Conservation (phyloP, 352 stramenopile species). For the Globisporangium yorkense region DNA sequence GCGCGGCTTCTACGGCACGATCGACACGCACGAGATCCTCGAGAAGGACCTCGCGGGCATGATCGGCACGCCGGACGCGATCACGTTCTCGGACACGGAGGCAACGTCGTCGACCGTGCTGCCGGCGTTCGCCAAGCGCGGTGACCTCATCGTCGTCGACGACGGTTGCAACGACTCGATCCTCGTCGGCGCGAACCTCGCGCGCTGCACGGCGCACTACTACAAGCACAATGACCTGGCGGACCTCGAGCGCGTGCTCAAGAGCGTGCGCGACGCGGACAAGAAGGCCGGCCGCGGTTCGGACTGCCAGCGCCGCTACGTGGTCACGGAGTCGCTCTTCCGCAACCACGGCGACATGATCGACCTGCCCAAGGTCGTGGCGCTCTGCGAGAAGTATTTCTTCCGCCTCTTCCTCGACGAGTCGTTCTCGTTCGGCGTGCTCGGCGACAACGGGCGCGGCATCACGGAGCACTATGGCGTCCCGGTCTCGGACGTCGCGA, state of each 20-base stretch:
- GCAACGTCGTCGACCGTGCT: slow-evolving; percentile 92
- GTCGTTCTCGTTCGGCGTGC: slow-evolving; percentile 91
- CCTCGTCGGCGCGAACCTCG: slow-evolving; percentile 89
- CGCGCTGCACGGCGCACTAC: slow-evolving; percentile 90
- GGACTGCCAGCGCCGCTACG: slow-evolving; percentile 92
- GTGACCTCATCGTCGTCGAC: slow-evolving; percentile 96
- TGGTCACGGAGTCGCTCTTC: slow-evolving; percentile 98
- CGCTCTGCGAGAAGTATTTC: slow-evolving; percentile 88
- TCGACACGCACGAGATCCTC: slow-evolving; percentile 86
- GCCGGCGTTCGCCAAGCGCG: slow-evolving; percentile 96
- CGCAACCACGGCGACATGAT: slow-evolving; percentile 95
- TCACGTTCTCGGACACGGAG: slow-evolving; percentile 97
- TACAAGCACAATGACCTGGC: slow-evolving; percentile 99
- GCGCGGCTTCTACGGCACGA: slow-evolving; percentile 98
- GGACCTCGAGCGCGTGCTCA: slow-evolving; percentile 92
- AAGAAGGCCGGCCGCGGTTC: slow-evolving; percentile 70
- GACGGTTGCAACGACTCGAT: slow-evolving; percentile 95
- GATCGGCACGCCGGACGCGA: slow-evolving; percentile 90
- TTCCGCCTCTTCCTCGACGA: slow-evolving; percentile 89
- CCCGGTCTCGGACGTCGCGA: slow-evolving; percentile 84
- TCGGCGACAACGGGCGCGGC: slow-evolving; percentile 88
- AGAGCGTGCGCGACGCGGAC: slow-evolving; percentile 85
- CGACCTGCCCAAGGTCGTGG: slow-evolving; percentile 91
- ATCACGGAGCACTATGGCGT: slow-evolving; percentile 83
- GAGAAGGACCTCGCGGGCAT: slow-evolving; percentile 92